These are phyloP conservation scores for Tulasnella sp. DNA, from an alignment of 768 basidiomycete species.

Conservation along the genomic window DNA sequence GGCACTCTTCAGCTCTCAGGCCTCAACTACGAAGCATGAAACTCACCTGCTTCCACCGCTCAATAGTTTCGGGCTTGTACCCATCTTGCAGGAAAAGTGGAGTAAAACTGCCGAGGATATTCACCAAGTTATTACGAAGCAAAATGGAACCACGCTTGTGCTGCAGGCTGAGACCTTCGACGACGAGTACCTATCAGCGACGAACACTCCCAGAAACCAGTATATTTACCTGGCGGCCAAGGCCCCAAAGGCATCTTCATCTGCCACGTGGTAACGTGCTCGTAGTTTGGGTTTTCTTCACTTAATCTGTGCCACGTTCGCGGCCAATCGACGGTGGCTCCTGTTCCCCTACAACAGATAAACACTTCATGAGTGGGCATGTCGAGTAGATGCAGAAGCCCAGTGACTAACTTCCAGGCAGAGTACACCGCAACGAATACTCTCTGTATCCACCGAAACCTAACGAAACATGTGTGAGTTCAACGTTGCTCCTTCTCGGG, in stretches of 20 bases:
- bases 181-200: not conserved
- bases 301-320: not conserved
- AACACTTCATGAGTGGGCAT: not conserved
- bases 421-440: constrained; percentile 1
- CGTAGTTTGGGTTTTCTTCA: constrained; percentile 15
- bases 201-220: not conserved
- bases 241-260: constrained; percentile 21
- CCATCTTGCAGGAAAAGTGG: constrained; percentile 12
- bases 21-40: not conserved
- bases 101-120: constrained; percentile 1
- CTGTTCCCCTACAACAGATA: not conserved
- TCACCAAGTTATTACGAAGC: constrained; percentile 1
- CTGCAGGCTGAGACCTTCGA: not conserved
- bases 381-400: not conserved
- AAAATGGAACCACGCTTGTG: constrained; percentile 7
- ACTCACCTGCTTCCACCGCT: constrained; percentile 16
- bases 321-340: not conserved
- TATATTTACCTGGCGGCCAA: constrained; percentile 9
- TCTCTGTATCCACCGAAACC: constrained; percentile 18
- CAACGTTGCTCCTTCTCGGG: not conserved
- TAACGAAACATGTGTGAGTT: not conserved
- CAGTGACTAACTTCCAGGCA: not conserved
- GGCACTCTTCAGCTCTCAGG: not conserved
- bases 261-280: constrained; percentile 4
- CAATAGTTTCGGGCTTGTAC: not conserved